Conservation (phyloP, 2,329 filamentous ascomycete genomes). For the Dothiorella sarmentorum region DNA sequence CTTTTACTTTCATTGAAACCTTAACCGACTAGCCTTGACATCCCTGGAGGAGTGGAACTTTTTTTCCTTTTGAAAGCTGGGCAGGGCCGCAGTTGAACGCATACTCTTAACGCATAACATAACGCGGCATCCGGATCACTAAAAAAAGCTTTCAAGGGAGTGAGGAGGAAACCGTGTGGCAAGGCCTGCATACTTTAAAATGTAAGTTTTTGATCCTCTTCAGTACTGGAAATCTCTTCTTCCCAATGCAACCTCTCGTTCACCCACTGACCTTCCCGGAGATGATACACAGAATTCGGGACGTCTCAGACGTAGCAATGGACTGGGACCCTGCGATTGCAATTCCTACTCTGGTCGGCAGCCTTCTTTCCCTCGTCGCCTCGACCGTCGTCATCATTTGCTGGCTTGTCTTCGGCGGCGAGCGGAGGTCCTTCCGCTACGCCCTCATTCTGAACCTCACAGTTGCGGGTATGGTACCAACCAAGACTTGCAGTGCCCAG, state of each 20-base stretch:
- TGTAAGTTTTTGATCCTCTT: background rate
- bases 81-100: background rate
- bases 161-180: background rate
- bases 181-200: background rate
- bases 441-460: slow-evolving; percentile 27
- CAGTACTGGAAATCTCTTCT: background rate
- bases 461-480: slow-evolving; percentile 22
- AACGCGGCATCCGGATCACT: background rate
- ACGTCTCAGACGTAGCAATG: background rate
- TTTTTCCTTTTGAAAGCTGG: background rate
- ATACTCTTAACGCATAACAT: background rate
- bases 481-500: background rate
- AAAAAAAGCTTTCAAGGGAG: background rate
- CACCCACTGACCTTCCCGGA: background rate
- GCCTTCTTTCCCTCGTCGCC: slow-evolving; percentile 24
- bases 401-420: slow-evolving; percentile 22
- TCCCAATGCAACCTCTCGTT: background rate
- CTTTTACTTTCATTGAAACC: background rate
- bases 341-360: slow-evolving; percentile 26
- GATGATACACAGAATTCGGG: slow-evolving; percentile 4
- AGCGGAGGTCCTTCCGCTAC: slow-evolving; percentile 26
- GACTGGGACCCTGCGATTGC: slow-evolving; percentile 13
- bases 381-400: slow-evolving; percentile 23
- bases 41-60: slow-evolving; percentile 3
- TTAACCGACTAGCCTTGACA: background rate